A percentile compares a stretch with the other conserved stretches of the same genome.
Conservation (phyloP, 2,329 filamentous ascomycete genomes). For the Stagonosporopsis chrysanthemi region DNA sequence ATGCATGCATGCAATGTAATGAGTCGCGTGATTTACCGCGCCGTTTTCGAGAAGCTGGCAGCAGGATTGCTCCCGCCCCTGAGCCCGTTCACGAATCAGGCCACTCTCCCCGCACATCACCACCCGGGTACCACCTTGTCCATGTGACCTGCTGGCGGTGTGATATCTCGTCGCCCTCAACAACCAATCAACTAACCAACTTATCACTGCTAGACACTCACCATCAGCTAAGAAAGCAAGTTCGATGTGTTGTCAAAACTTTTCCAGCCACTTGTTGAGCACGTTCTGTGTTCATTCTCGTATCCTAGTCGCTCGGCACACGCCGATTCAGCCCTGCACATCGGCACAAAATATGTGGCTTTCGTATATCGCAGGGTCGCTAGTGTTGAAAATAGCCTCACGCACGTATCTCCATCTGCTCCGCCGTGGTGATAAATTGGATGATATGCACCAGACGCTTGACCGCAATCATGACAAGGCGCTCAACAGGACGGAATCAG, state of each 20-base stretch:
- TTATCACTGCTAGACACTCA: slow-evolving; percentile 14
- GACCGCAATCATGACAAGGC: slow-evolving; percentile 9
- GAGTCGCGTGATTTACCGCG: slow-evolving; percentile 41
- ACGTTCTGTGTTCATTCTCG: slow-evolving; percentile 8
- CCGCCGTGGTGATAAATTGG: slow-evolving; percentile 23
- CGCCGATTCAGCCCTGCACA: slow-evolving; percentile 11
- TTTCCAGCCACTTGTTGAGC: slow-evolving; percentile 14
- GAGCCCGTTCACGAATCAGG: slow-evolving; percentile 38
- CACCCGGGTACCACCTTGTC: slow-evolving; percentile 24
- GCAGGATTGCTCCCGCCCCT: slow-evolving; percentile 33
- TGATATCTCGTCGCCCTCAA: slow-evolving; percentile 30
- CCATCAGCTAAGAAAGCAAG: slow-evolving; percentile 3
- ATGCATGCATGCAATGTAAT: slow-evolving; percentile 23
- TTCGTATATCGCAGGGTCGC: slow-evolving; percentile 12
- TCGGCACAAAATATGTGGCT: slow-evolving; percentile 12
- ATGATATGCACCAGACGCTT: slow-evolving; percentile 40
- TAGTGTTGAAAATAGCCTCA: slow-evolving; percentile 16
- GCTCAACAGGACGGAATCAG: slow-evolving; percentile 13
- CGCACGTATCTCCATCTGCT: slow-evolving; percentile 23
- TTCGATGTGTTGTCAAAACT: slow-evolving; percentile 12
- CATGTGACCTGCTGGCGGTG: slow-evolving; percentile 47
- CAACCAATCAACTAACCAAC: slow-evolving; percentile 32
- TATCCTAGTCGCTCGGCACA: slow-evolving; percentile 10
- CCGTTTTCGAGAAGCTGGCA: slow-evolving; percentile 39
- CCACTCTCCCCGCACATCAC: slow-evolving; percentile 32